Percentiles rank a stretch among this genome's conserved stretches.
phyloP scores from a whole-genome alignment of 2,329 filamentous ascomycete species.

The Biscogniauxia marginata region DNA sequence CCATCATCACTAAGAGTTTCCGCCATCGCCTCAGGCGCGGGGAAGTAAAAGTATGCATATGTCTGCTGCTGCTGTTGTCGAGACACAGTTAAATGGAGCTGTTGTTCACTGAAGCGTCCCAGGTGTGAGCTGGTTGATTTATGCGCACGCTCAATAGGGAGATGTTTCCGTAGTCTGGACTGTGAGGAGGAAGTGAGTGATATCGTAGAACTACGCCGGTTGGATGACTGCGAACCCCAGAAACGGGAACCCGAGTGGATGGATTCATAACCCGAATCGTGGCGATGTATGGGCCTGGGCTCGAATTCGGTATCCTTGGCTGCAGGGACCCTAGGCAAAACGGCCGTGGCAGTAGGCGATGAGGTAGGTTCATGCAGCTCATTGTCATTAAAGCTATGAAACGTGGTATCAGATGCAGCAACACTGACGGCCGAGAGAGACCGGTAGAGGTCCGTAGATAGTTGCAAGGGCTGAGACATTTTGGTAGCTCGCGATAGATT shows the following conservation, averaged over 20 bases:
- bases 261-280: constrained; percentile 61
- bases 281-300: constrained; percentile 47
- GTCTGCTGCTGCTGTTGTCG: constrained; percentile 30
- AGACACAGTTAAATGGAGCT: constrained; percentile 25
- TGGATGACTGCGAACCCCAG: constrained; percentile 36
- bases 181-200: constrained; percentile 31
- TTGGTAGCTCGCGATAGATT: constrained; percentile 11
- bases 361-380: constrained; percentile 45
- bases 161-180: constrained; percentile 38
- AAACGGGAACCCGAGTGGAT: constrained; percentile 41
- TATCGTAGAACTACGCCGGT: constrained; percentile 28
- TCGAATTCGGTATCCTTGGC: constrained; percentile 28
- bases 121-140: constrained; percentile 34
- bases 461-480: constrained; percentile 26
- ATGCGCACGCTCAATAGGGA: constrained; percentile 41
- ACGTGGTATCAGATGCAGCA: constrained; percentile 49
- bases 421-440: constrained; percentile 40
- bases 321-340: constrained; percentile 8
- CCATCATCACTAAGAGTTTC: constrained; percentile 5
- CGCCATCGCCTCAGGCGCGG: constrained; percentile 40
- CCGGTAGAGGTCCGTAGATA: constrained; percentile 22
- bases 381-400: constrained; percentile 54
- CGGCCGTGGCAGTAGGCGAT: constrained; percentile 10
- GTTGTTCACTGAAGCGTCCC: constrained; percentile 22
- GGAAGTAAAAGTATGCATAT: constrained; percentile 50